Evolutionary conservation across 148 eudicot genomes (phyloP).

Genomic region (Cornus suecica): DNA sequence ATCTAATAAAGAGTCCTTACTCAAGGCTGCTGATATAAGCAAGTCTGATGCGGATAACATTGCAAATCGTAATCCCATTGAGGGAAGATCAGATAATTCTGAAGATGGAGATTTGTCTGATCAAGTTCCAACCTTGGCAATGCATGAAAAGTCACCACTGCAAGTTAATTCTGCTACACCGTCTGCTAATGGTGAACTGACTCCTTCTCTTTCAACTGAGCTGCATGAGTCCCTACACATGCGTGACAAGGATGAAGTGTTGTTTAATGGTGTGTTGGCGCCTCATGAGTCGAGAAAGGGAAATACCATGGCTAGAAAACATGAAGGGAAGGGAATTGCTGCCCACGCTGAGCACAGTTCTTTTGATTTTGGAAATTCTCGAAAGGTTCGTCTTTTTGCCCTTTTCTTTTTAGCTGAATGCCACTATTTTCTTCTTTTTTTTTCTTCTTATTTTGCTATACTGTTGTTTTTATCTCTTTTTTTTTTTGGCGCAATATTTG

Average conservation of each 20-base stretch:
- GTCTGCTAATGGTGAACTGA: slow-evolving; percentile 30
- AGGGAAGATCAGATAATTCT: slow-evolving; percentile 38
- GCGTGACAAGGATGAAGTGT: slow-evolving; percentile 36
- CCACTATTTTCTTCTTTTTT: neutral
- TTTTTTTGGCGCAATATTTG: neutral
- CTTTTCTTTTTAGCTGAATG: neutral
- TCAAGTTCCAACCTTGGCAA: slow-evolving; percentile 66
- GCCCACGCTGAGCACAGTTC: slow-evolving; percentile 44
- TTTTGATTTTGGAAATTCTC: slow-evolving; percentile 54
- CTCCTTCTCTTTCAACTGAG: slow-evolving; percentile 29
- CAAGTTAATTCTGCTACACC: slow-evolving; percentile 26
- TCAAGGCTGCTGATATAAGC: slow-evolving; percentile 34
- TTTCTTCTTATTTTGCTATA: no score
- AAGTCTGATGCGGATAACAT: slow-evolving; percentile 36
- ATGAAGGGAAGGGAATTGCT: slow-evolving; percentile 52
- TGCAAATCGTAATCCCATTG: slow-evolving; percentile 31
- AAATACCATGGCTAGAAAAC: slow-evolving; percentile 33
- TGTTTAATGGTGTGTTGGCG: slow-evolving; percentile 45
- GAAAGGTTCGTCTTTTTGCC: slow-evolving; percentile 38
- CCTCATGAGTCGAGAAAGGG: slow-evolving; percentile 40
- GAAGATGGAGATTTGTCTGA: slow-evolving; percentile 48
- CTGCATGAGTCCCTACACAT: slow-evolving; percentile 35
- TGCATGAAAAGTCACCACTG: slow-evolving; percentile 48
- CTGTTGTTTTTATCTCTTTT: no score
- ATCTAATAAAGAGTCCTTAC: slow-evolving; percentile 35